Evolutionary conservation across 2,329 filamentous ascomycete species (phyloP).

Genomic region (Fusarium hainanense): DNA sequence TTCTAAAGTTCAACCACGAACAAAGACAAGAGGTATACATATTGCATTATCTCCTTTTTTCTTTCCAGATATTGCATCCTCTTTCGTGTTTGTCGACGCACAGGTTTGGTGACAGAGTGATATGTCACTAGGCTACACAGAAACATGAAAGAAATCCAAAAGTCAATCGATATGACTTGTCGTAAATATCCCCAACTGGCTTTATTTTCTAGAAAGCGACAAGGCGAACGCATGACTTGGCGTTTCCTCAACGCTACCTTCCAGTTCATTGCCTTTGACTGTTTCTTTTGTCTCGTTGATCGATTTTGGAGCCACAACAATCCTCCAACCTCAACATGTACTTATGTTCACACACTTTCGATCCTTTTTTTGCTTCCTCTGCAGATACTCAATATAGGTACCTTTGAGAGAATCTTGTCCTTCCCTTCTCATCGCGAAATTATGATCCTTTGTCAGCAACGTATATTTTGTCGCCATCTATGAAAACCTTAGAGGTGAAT

Average conservation of each 20-base stretch:
- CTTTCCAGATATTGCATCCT: too few species aligned
- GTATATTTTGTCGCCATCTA: neutral
- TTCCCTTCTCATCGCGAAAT: neutral
- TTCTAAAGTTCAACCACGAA: too few species aligned
- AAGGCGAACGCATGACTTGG: too few species aligned
- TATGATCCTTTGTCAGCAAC: neutral
- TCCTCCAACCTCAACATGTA: neutral
- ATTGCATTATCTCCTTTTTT: too few species aligned
- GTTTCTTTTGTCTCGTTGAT: neutral
- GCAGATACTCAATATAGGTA: too few species aligned
- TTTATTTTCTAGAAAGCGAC: neutral
- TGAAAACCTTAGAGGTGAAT: neutral
- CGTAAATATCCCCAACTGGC: neutral
- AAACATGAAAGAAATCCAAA: neutral
- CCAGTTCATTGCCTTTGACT: neutral
- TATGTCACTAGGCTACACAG: neutral
- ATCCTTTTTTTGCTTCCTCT: neutral
- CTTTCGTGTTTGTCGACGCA: neutral
- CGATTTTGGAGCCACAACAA: too few species aligned
- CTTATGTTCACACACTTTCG: neutral
- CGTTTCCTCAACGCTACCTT: too few species aligned
- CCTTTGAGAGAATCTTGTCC: fast-evolving
- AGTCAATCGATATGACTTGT: neutral
- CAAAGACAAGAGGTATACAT: too few species aligned
- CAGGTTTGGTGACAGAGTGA: neutral